phyloP scores from a whole-genome alignment of 2,329 filamentous ascomycete species.

The Talaromyces sp. region DNA sequence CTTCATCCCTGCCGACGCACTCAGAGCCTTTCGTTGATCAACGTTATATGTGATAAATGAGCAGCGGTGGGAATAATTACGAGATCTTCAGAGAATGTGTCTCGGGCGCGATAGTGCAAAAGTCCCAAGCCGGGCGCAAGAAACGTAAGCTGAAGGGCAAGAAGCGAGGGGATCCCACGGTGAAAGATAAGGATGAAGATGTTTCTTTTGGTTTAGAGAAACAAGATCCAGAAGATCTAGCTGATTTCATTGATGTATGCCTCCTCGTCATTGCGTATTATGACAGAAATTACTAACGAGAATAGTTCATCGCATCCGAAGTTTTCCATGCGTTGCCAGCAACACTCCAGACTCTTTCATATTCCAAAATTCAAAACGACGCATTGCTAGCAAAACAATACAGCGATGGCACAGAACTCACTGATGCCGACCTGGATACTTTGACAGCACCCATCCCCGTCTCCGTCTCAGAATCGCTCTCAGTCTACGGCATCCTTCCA shows the following conservation, averaged over 20 bases:
- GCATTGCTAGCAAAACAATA: conserved; percentile 54
- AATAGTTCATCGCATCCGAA: conserved; percentile 65
- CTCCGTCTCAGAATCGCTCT: conserved; percentile 63
- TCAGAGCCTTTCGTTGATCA: neutral
- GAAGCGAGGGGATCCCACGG: conserved; percentile 18
- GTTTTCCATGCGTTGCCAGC: conserved; percentile 65
- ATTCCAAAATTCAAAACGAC: conserved; percentile 54
- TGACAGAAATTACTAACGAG: neutral
- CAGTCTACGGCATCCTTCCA: conserved; percentile 62
- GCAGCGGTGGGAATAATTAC: conserved; percentile 53
- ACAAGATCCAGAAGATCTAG: conserved; percentile 62
- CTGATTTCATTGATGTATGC: conserved; percentile 70
- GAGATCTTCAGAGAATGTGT: conserved; percentile 71
- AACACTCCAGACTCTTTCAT: conserved; percentile 60
- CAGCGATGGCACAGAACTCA: conserved; percentile 54
- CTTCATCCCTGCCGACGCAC: neutral
- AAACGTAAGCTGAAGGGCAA: conserved; percentile 30
- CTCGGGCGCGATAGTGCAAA: conserved; percentile 65
- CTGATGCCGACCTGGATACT: conserved; percentile 48
- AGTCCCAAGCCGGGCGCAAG: conserved; percentile 42
- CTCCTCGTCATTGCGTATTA: too few species aligned
- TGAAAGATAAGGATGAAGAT: neutral
- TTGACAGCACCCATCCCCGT: conserved; percentile 57
- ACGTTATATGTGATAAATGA: conserved; percentile 23
- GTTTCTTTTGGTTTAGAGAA: conserved; percentile 21